phyloP scores from a whole-genome alignment of 495 filamentous ascomycete genomes.

The Xylaria longipes region DNA sequence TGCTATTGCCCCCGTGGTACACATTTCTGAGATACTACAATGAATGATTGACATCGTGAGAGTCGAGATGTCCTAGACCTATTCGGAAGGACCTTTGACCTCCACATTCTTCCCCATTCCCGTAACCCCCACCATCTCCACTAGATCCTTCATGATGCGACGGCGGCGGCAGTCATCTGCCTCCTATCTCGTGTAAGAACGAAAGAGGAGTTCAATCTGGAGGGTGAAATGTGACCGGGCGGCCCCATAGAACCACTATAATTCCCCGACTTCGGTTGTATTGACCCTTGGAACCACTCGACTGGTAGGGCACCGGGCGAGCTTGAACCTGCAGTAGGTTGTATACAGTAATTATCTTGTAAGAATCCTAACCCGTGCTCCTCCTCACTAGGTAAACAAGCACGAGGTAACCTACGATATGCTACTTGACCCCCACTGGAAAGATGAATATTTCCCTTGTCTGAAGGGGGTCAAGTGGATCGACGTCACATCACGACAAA shows the following conservation, averaged over 20 bases:
- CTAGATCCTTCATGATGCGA: not conserved
- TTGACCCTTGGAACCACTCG: not conserved
- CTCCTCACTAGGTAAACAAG: not conserved
- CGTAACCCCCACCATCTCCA: slow-evolving; percentile 21
- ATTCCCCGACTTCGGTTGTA: slow-evolving; percentile 11
- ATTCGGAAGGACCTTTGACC: slow-evolving; percentile 14
- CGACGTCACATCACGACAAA: slow-evolving; percentile 12
- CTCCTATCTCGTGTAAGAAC: not conserved
- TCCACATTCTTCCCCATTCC: slow-evolving; percentile 17
- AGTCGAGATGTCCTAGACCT: not conserved
- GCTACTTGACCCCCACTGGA: slow-evolving; percentile 19
- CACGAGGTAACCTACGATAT: not conserved
- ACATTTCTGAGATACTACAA: not conserved
- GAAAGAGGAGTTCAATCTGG: not conserved
- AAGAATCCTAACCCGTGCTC: not conserved
- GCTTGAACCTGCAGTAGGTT: not conserved
- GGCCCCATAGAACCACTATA: slow-evolving; percentile 15
- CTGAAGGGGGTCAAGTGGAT: slow-evolving; percentile 12
- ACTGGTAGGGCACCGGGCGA: not conserved
- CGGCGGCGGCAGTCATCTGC: slow-evolving; percentile 8
- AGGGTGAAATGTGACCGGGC: slow-evolving; percentile 3
- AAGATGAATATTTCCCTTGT: not conserved
- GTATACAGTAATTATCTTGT: not conserved
- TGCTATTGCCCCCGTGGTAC: not conserved
- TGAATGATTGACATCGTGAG: slow-evolving; percentile 2